Percentiles rank a stretch among this genome's conserved stretches.
These are phyloP conservation scores for Porphyrellus cyaneotinctus DNA, from an alignment of 768 basidiomycete species.

Conservation along the genomic window DNA sequence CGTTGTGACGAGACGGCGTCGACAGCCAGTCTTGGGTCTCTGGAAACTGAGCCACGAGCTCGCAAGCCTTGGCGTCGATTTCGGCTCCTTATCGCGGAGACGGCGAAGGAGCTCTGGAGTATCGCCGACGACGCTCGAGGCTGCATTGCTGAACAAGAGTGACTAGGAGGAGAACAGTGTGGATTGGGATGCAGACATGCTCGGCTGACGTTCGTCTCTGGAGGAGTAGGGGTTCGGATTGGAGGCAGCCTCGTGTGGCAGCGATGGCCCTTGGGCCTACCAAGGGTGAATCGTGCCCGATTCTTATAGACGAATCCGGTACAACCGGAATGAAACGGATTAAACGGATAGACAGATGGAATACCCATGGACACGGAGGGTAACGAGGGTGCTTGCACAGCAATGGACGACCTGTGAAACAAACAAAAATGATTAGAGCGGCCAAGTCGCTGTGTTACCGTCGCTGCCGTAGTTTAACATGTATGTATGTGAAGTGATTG, in stretches of 20 bases:
- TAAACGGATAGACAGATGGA: too few species aligned
- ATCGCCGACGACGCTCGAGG: slow-evolving; percentile 10
- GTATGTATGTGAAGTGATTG: too few species aligned
- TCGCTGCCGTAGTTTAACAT: too few species aligned
- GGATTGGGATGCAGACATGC: slow-evolving; percentile 11
- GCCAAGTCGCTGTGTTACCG: too few species aligned
- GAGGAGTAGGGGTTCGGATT: neutral
- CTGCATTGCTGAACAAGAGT: slow-evolving; percentile 8
- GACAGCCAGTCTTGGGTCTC: neutral
- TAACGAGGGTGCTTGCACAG: too few species aligned
- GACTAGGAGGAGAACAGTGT: neutral
- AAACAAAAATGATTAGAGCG: too few species aligned
- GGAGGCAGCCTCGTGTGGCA: too few species aligned
- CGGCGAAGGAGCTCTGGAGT: slow-evolving; percentile 19
- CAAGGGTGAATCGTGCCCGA: neutral
- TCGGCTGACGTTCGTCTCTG: neutral
- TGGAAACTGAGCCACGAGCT: slow-evolving; percentile 5
- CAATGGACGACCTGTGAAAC: too few species aligned
- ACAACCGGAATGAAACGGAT: too few species aligned
- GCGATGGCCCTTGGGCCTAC: neutral
- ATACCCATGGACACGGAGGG: too few species aligned
- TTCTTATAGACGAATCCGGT: slow-evolving; percentile 16
- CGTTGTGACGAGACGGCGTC: neutral
- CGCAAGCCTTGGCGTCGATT: slow-evolving; percentile 15
- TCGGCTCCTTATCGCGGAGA: slow-evolving; percentile 19